Evolutionary conservation across 495 filamentous ascomycete genomes (phyloP).

Genomic region (Hyaloscypha bicolor): DNA sequence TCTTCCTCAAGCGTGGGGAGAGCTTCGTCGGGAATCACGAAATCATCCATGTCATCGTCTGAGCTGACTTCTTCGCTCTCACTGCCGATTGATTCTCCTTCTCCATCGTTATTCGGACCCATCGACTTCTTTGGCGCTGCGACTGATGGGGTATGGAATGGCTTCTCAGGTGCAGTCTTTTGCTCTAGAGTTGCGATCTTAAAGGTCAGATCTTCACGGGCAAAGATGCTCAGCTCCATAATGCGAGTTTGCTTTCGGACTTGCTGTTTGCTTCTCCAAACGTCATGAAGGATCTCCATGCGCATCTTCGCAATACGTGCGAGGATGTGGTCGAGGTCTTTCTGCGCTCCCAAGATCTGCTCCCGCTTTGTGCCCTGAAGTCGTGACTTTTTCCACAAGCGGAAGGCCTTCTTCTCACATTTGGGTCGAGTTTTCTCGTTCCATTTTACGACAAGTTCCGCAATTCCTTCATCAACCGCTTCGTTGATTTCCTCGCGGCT

Average conservation of each 20-base stretch:
- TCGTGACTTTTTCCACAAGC: conserved; percentile 60
- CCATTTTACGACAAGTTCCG: conserved; percentile 60
- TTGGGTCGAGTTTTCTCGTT: conserved; percentile 52
- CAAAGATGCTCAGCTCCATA: conserved; percentile 63
- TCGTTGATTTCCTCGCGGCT: conserved; percentile 48
- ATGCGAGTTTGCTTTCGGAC: conserved; percentile 54
- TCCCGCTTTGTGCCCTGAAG: conserved; percentile 22
- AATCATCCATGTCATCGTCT: conserved; percentile 35
- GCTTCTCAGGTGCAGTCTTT: conserved; percentile 51
- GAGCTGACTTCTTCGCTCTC: conserved; percentile 34
- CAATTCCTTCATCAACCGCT: conserved; percentile 56
- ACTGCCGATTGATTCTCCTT: conserved; percentile 31
- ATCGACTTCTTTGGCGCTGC: conserved; percentile 23
- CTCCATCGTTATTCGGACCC: conserved; percentile 17
- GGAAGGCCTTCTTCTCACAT: conserved; percentile 53
- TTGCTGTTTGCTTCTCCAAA: conserved; percentile 50
- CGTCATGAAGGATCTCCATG: conserved; percentile 48
- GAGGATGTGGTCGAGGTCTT: conserved; percentile 27
- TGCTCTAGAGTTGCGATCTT: conserved; percentile 53
- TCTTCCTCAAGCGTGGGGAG: conserved; percentile 48
- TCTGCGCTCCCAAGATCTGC: conserved; percentile 24
- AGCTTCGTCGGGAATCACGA: conserved; percentile 46
- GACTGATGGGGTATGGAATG: conserved; percentile 25
- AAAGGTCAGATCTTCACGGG: conserved; percentile 57
- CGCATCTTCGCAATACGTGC: conserved; percentile 52